phyloP scores from a whole-genome alignment of 2,329 filamentous ascomycete genomes.

The Trichoderma sp. region DNA sequence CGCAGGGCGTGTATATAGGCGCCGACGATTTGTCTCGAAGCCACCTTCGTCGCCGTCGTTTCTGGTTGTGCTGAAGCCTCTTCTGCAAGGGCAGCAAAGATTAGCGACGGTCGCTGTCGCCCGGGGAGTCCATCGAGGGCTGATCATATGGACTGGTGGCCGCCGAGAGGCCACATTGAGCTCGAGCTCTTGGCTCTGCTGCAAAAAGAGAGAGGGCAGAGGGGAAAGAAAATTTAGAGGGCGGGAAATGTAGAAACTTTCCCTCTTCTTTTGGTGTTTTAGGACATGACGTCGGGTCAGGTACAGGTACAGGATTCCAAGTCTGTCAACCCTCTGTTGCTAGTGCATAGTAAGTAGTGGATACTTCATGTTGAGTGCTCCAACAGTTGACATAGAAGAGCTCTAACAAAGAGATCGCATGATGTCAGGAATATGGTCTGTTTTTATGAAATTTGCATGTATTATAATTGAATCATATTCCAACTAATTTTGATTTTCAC shows the following conservation, averaged over 20 bases:
- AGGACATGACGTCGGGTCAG: conserved; percentile 12
- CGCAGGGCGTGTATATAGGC: neutral
- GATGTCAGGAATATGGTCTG: neutral
- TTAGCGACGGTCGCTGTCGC: conserved; percentile 33
- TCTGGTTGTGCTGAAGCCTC: neutral
- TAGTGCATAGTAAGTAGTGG: neutral
- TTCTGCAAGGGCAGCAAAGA: conserved; percentile 6
- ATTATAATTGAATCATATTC: neutral
- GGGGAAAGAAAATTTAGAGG: neutral
- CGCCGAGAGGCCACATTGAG: conserved; percentile 17
- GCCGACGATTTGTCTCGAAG: neutral
- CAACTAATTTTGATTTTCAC: neutral
- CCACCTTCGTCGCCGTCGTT: neutral
- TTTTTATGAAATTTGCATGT: neutral
- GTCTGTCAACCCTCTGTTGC: neutral
- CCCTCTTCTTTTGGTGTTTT: neutral
- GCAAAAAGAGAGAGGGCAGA: neutral
- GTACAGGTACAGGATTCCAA: conserved; percentile 1
- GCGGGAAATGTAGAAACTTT: neutral
- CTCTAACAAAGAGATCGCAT: neutral
- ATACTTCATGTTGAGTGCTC: neutral
- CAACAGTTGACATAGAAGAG: neutral
- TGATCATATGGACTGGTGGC: conserved; percentile 38
- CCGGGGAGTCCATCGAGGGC: conserved; percentile 37
- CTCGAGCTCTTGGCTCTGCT: neutral